Conservation (phyloP, 176 grass and related monocot genomes). For the Oryza australiensis region DNA sequence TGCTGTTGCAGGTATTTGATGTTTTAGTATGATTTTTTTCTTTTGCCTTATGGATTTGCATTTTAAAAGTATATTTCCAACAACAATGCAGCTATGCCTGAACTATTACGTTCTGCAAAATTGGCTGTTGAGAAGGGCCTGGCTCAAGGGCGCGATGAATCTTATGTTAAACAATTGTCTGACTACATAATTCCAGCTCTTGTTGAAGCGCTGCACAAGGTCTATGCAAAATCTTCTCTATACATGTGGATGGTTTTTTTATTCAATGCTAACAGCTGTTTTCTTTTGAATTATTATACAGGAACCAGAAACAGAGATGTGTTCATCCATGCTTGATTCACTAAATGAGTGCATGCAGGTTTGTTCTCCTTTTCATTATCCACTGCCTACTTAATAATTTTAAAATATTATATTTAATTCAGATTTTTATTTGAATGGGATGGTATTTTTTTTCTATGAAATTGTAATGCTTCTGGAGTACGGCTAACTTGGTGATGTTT, state of each 20-base stretch:
- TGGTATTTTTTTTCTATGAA: background rate
- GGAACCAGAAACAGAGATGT: slow-evolving; percentile 98
- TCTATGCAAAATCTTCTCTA: slow-evolving; percentile 31
- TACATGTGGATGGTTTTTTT: background rate
- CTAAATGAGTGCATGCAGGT: slow-evolving; percentile 98
- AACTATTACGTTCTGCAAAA: slow-evolving; percentile 87
- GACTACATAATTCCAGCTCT: slow-evolving; percentile 98
- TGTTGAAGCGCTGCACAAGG: slow-evolving; percentile 98
- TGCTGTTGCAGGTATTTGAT: slow-evolving; percentile 84
- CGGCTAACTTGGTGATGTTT: background rate
- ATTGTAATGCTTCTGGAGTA: background rate
- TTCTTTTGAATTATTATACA: slow-evolving; percentile 38
- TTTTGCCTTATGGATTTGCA: background rate
- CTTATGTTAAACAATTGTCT: slow-evolving; percentile 91
- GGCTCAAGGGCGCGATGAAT: slow-evolving; percentile 84
- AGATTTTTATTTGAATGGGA: background rate
- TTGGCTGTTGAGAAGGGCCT: slow-evolving; percentile 91
- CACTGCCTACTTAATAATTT: slow-evolving; percentile 25
- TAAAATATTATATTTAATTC: background rate
- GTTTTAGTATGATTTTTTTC: slow-evolving; percentile 9
- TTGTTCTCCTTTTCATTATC: background rate
- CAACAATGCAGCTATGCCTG: slow-evolving; percentile 81
- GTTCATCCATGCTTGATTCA: slow-evolving; percentile 88
- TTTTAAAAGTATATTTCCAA: slow-evolving; percentile 28
- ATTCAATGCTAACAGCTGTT: slow-evolving; percentile 13